These are phyloP conservation scores for Fistulinella prunicolor DNA, from an alignment of 768 basidiomycete genomes.

Conservation along the genomic window DNA sequence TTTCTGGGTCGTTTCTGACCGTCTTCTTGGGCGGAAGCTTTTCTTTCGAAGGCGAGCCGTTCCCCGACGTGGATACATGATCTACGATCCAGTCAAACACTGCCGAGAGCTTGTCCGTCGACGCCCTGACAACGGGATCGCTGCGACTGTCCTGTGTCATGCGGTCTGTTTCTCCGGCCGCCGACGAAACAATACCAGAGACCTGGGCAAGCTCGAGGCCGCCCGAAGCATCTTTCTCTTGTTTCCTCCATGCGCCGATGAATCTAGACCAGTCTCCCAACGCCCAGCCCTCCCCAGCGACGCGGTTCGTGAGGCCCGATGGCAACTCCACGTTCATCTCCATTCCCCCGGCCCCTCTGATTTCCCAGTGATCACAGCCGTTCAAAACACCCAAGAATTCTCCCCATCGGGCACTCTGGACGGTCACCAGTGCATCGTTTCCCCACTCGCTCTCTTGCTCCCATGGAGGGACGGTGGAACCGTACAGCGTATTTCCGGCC, in stretches of 20 bases:
- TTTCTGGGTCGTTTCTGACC: conserved; percentile 50
- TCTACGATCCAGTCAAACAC: conserved; percentile 82
- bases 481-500: conserved; percentile 2
- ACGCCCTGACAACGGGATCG: conserved; percentile 60
- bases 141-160: conserved; percentile 32
- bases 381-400: conserved; percentile 90
- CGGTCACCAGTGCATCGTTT: conserved; percentile 88
- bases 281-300: conserved; percentile 44
- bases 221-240: conserved; percentile 42
- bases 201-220: conserved; percentile 31
- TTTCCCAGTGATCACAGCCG: conserved; percentile 94
- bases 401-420: conserved; percentile 95
- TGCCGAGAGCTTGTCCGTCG: conserved; percentile 68
- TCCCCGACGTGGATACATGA: conserved; percentile 47
- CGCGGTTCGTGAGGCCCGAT: conserved; percentile 34
- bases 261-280: conserved; percentile 60
- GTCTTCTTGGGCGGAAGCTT: conserved; percentile 16
- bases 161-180: conserved; percentile 14
- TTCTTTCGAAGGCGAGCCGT: conserved; percentile 22
- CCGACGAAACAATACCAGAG: conserved; percentile 6
- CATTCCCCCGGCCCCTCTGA: conserved; percentile 82
- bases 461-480: conserved; percentile 39
- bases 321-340: conserved; percentile 62
- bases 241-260: conserved; percentile 57
- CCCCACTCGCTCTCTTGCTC: conserved; percentile 62